Conservation (phyloP, 1,139 yeast species). For the Candida sojae region DNA sequence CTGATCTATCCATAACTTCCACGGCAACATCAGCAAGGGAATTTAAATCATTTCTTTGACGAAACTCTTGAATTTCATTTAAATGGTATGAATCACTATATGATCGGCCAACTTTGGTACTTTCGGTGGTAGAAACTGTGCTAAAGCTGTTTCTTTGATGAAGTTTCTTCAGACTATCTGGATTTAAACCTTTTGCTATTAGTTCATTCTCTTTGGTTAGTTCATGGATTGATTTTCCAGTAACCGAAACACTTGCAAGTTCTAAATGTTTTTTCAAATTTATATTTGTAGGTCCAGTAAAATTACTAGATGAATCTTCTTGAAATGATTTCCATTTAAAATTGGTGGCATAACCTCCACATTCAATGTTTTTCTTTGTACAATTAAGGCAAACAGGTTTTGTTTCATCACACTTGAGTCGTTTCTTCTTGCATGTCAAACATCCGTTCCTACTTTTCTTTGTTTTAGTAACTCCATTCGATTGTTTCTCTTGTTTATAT, state of each 20-base stretch:
- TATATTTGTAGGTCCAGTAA: not conserved
- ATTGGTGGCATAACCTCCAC: slow-evolving; percentile 68
- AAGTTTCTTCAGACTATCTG: slow-evolving; percentile 22
- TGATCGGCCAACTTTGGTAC: not conserved
- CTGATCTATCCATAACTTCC: slow-evolving; percentile 24
- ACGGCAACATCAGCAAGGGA: slow-evolving; percentile 35
- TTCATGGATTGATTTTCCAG: slow-evolving; percentile 52
- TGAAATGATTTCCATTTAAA: slow-evolving; percentile 65
- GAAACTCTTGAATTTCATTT: not conserved
- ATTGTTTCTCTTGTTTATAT: not conserved
- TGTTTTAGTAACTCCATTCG: not conserved
- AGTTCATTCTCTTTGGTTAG: slow-evolving; percentile 50
- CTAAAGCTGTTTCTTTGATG: slow-evolving; percentile 9
- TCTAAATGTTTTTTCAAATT: slow-evolving; percentile 46
- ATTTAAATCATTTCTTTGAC: slow-evolving; percentile 17
- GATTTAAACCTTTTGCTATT: slow-evolving; percentile 52
- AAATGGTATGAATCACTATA: not conserved
- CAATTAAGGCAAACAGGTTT: slow-evolving; percentile 83
- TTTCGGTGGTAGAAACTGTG: not conserved
- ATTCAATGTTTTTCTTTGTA: slow-evolving; percentile 69
- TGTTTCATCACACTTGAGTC: slow-evolving; percentile 90
- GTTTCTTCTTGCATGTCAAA: slow-evolving; percentile 78
- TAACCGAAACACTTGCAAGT: slow-evolving; percentile 53
- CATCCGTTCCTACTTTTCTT: slow-evolving; percentile 78
- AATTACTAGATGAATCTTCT: slow-evolving; percentile 13